Base-by-base conservation (phyloP, 2,329 filamentous ascomycete genomes). In the Pseudohalonectria lignicola region DNA sequence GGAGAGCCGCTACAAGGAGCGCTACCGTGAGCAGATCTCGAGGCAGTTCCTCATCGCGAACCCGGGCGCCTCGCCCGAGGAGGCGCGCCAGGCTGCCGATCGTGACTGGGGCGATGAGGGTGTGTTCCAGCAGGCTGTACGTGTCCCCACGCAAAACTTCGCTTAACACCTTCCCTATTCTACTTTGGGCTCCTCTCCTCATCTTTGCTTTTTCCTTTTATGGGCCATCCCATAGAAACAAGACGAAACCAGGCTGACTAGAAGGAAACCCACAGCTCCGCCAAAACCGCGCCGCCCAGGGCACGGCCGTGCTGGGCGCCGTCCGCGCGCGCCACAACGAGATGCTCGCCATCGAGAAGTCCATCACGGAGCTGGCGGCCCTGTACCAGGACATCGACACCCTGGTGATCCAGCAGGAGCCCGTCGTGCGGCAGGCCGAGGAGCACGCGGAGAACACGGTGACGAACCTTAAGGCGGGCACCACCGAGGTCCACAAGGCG, bases 251-350 rank as follows among this genome's bases (percentile, higher is more conserved):
- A n/a, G n/a, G n/a, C n/a, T n/a, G n/a, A n/a, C n/a, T n/a, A n/a
- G n/a, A n/a, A n/a, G n/a, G n/a, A n/a, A n/a, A 37, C 10, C 20
- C 3, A 5, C 47, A 87, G 82, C 76, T 88, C 52, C 79, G 78
- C 53, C 76, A 71, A 49, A 87, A 86, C 67, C 81, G 81, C 46
- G 76, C 74, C 32, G 81, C 79, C 40, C 80, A 85, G 53, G 84
- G 82, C 31, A 74, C 70, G 36, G 78, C 79, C 13, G 76, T 86
- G 7, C 76, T 90, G 36, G 82, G 82, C 46, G 81, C 82, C 45
- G 85, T 90, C 29, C 81, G 82, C 47, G 83, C 82, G 28, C 82
- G 85, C 40, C 85, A 90, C 67, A 85, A 83, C 54, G 85, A 90
- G 61, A 79, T 90, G 45, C 75, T 85, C 62, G 76, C 76, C 58